These are phyloP conservation scores for Mucuna pruriens DNA, from an alignment of 306 rosid species.

Conservation along the genomic window DNA sequence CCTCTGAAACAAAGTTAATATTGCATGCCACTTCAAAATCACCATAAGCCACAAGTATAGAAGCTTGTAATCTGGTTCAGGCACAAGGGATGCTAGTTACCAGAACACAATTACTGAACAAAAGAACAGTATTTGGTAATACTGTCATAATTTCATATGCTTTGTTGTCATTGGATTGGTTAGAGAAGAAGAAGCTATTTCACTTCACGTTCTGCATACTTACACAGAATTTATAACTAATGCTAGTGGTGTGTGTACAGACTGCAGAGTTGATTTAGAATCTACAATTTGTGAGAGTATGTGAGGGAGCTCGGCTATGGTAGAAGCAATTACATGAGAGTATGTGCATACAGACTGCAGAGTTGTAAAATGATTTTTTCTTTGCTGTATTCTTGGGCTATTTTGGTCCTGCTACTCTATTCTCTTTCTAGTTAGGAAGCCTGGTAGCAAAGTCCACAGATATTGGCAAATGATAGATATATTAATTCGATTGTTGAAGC, in stretches of 20 bases:
- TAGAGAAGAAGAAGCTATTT: background rate
- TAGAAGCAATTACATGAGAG: too few relatives aligned
- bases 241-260: too few relatives aligned
- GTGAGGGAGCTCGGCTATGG: conserved; percentile 84
- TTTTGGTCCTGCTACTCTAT: background rate
- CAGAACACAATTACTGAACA: background rate
- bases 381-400: background rate
- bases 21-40: background rate
- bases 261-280: too few relatives aligned
- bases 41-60: conserved; percentile 6
- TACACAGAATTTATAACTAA: too few relatives aligned
- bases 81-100: conserved; percentile 77
- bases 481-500: background rate
- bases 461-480: background rate
- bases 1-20: too few relatives aligned
- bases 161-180: background rate
- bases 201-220: background rate
- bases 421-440: background rate
- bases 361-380: background rate
- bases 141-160: background rate
- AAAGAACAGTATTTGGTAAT: background rate
- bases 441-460: background rate
- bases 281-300: conserved; percentile 76
- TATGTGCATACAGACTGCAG: too few relatives aligned
- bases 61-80: conserved; percentile 74